A percentile compares a stretch with the other conserved stretches of the same genome.
Conservation (phyloP, 2,329 filamentous ascomycete species). For the Elsinoe necatrix region DNA sequence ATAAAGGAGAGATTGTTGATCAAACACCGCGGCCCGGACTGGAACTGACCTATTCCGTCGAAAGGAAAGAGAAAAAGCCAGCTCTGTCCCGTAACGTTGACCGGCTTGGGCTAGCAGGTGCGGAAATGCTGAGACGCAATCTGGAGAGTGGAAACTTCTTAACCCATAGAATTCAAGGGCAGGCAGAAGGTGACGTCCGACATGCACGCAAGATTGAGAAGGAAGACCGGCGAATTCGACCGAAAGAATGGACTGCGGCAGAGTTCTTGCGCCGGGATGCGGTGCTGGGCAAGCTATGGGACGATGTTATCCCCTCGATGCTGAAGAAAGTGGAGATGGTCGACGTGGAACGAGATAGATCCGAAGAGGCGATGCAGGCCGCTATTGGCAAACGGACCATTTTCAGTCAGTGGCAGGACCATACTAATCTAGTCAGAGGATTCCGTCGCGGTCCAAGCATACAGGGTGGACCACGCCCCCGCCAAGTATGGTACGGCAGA, state of each 20-base stretch:
- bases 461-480: not conserved
- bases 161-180: slow-evolving; percentile 57
- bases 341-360: not conserved
- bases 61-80: not conserved
- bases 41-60: not conserved
- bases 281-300: slow-evolving; percentile 63
- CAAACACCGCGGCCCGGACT: slow-evolving; percentile 52
- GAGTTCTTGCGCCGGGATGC: slow-evolving; percentile 49
- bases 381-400: not conserved
- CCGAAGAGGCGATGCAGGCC: not conserved
- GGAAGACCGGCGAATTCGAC: slow-evolving; percentile 55
- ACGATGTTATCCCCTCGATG: slow-evolving; percentile 25
- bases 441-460: not conserved
- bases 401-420: slow-evolving; percentile 13
- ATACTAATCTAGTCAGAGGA: not conserved
- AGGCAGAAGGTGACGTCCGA: slow-evolving; percentile 28
- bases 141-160: slow-evolving; percentile 44
- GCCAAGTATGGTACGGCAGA: not conserved
- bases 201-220: slow-evolving; percentile 68
- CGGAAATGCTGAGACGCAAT: slow-evolving; percentile 59
- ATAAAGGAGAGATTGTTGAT: slow-evolving; percentile 65
- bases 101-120: slow-evolving; percentile 54
- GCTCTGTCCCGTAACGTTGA: slow-evolving; percentile 26
- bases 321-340: not conserved
- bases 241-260: slow-evolving; percentile 45